These are phyloP conservation scores for Pisolithus albus DNA, from an alignment of 768 basidiomycete genomes.

Conservation along the genomic window DNA sequence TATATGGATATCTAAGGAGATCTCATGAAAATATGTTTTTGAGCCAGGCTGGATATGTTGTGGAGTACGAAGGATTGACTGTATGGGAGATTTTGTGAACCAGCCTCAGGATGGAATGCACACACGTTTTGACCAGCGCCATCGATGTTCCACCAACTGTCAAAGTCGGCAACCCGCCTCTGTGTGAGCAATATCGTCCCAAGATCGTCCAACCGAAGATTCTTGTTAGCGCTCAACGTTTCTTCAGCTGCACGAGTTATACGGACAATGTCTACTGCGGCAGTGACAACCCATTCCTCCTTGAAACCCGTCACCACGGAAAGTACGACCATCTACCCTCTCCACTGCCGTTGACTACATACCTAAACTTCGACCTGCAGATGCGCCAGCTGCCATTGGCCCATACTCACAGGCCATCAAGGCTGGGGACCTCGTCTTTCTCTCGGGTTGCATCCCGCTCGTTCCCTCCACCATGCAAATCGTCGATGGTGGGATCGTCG, in stretches of 20 bases:
- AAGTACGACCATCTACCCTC: constrained; percentile 9
- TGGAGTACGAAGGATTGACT: too few species aligned
- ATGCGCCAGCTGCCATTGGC: constrained; percentile 72
- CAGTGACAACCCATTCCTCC: constrained; percentile 30
- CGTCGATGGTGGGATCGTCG: constrained; percentile 68
- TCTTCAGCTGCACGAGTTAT: neutral
- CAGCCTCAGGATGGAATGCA: too few species aligned
- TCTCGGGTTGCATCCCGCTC: constrained; percentile 84
- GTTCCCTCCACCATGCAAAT: constrained; percentile 66
- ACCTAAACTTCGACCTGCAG: constrained; percentile 29
- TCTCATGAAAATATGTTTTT: too few species aligned
- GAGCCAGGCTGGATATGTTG: too few species aligned
- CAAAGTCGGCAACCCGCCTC: constrained; percentile 2
- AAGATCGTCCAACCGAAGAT: neutral
- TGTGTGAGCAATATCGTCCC: neutral
- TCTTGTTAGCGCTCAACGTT: neutral
- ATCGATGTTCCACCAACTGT: neutral
- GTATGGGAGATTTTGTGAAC: too few species aligned
- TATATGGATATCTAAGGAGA: too few species aligned
- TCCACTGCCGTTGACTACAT: neutral
- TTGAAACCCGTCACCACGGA: constrained; percentile 30
- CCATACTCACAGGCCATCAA: constrained; percentile 89
- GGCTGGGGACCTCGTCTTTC: constrained; percentile 77
- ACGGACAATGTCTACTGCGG: constrained; percentile 21
- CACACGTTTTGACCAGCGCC: too few species aligned